Percentiles rank a stretch among this genome's conserved stretches.
These are phyloP conservation scores for Termitomyces sp. DNA, from an alignment of 768 basidiomycete genomes.

Conservation along the genomic window DNA sequence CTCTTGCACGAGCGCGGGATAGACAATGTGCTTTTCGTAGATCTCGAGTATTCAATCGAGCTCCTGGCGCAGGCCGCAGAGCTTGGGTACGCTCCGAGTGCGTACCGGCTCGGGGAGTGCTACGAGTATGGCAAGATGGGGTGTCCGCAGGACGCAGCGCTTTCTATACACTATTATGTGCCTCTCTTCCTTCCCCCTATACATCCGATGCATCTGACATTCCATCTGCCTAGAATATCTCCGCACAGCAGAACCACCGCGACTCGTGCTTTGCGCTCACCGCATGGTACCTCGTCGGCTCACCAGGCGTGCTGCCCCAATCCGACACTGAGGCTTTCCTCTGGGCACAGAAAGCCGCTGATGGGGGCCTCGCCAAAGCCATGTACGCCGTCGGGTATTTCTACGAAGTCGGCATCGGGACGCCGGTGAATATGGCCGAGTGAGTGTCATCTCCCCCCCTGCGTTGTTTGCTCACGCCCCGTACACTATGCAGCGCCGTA, in stretches of 20 bases:
- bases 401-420: conserved; percentile 59
- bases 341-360: conserved; percentile 96
- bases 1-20: conserved; percentile 96
- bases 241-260: conserved; percentile 93
- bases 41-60: conserved; percentile 93
- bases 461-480: no score
- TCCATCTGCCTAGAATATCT: conserved; percentile 71
- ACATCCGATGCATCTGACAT: conserved; percentile 4
- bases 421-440: conserved; percentile 6
- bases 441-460: background rate
- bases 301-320: conserved; percentile 94
- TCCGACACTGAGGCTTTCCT: conserved; percentile 97
- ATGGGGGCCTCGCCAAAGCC: conserved; percentile 87
- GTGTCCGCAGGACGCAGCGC: conserved; percentile 93
- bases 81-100: conserved; percentile 93
- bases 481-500: conserved; percentile 43
- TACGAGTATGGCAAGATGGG: conserved; percentile 99
- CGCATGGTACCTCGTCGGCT: conserved; percentile 99
- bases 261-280: conserved; percentile 98
- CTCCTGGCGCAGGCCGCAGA: conserved; percentile 93
- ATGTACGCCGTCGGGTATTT: conserved; percentile 99
- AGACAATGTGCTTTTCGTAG: conserved; percentile 95
- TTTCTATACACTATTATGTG: conserved; percentile 99
- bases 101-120: conserved; percentile 93
- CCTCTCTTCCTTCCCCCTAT: conserved; percentile 25